Percentiles rank a stretch among this genome's conserved stretches.
Conservation (phyloP, 2,329 filamentous ascomycete genomes). For the Aschersonia sp. region DNA sequence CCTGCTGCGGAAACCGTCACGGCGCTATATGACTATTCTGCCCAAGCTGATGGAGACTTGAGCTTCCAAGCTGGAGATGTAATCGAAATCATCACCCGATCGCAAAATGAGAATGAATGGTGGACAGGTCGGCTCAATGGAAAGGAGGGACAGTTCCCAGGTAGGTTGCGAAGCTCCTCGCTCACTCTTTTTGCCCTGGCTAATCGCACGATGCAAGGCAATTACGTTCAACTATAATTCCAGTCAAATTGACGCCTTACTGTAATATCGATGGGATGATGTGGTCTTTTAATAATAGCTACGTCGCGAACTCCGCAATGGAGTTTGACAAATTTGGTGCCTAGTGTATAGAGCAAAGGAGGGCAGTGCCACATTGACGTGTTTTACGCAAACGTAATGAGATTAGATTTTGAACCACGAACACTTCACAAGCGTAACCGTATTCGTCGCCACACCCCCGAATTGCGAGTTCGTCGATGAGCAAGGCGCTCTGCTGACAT, state of each 20-base stretch:
- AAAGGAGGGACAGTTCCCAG: slow-evolving; percentile 84
- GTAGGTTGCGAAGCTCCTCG: slow-evolving; percentile 33
- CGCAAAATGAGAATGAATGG: slow-evolving; percentile 93
- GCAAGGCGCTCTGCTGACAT: no score
- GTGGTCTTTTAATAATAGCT: neutral
- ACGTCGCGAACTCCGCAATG: neutral
- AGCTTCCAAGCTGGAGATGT: slow-evolving; percentile 79
- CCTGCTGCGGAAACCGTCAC: slow-evolving; percentile 65
- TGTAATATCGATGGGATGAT: neutral
- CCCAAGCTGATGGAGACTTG: slow-evolving; percentile 85
- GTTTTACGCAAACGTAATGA: no score
- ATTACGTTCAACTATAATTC: slow-evolving; percentile 4
- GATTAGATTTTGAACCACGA: no score
- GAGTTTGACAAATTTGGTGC: neutral
- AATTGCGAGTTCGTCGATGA: no score
- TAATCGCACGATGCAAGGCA: slow-evolving; percentile 1
- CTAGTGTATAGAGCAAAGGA: neutral
- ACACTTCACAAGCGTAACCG: no score
- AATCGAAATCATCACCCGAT: slow-evolving; percentile 75
- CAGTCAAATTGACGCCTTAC: neutral
- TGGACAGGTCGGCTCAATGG: slow-evolving; percentile 76
- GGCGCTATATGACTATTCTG: slow-evolving; percentile 90
- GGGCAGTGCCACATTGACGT: no score
- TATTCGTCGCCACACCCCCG: no score
- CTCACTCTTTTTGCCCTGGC: neutral